Base-by-base conservation (phyloP, 176 grass and related monocot species). In the Guadua angustifolia region DNA sequence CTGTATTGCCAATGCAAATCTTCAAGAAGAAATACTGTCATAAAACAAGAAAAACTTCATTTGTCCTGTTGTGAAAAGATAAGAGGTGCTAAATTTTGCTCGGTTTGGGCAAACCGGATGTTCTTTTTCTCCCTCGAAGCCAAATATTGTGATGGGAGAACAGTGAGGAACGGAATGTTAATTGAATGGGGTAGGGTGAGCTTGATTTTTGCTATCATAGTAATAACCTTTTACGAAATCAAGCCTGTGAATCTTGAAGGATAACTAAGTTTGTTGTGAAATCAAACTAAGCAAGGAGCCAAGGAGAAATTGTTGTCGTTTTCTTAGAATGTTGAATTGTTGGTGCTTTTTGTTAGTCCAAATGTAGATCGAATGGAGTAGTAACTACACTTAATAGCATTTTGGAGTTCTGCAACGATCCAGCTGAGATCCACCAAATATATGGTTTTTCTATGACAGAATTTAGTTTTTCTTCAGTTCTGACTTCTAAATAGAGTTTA, bases 301-400 rank as follows among this genome's bases (percentile, higher is more conserved):
- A 8, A 50, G 14, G 73, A 16, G n/a, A 8, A 19, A 13, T 59
- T 75, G 12, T 43, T 14, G 19, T 52, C 25, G 45, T 63, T 78
- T 49, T 21, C 0, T 74, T 50, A 4, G 35, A 74, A 74, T 74
- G 42, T 74, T 74, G 81, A 75, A 65, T 61, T 65, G 57, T 50
- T 47, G 59, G 39, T 32, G 8, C 9, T 29, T 56, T 53, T 9
- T 42, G 33, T 43, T 26, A 10, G 6, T 21, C 21, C 11, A 61
- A 39, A 62, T 51, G 26, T 78, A 12, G 6, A 78, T 25, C 16
- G 29, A 10, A 49, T 46, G n/a, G 50, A 67, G 39, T 74, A 67
- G 39, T 74, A 8, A 76, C 16, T 40, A 29, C 10, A 52, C 33
- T 79, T 33, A 68, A 40, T 75, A 44, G 13, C 63, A 19, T 81